Base-by-base conservation (phyloP, 2,329 filamentous ascomycete species). In the Colletotrichum tabaci region DNA sequence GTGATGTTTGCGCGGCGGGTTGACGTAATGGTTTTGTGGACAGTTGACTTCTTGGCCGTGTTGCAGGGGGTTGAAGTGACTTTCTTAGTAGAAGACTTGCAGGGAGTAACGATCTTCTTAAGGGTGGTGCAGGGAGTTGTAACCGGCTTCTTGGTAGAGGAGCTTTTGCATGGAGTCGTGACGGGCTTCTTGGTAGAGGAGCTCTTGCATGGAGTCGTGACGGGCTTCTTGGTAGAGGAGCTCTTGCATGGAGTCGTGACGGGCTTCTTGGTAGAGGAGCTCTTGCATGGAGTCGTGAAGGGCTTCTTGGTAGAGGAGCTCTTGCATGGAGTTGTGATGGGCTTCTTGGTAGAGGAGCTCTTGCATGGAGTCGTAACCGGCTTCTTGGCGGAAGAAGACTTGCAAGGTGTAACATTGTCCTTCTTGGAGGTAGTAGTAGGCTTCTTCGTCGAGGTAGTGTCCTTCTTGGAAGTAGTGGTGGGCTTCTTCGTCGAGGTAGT, bases 1-100 rank as follows among this genome's bases (percentile, higher is more conserved):
- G 62, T 73, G 53, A 46, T 63, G 71, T 42, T 73, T n/a, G 50
- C 38, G 44, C 16, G 56, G 23, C 21, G 68, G 50, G 44, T 61
- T 4, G 52, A 66, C 40, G 52, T 65, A 23, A 65, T 44, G 26
- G 38, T 16, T 21, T 50, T 55, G 13, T 47, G 21, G 16, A 21
- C n/a, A 2, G 61, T 65, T 12, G 50, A 47, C 21, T 63, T 63
- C 38, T 21, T 66, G 44, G 52, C 42, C 1, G 60, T 68, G 9
- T 38, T 52, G 55, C 55, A 49, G 1, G 69, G 65, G 2, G 58
- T 58, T 9, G 30, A 55, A 1, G 49, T 61, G 1, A n/a, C 16
- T 38, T 66, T 66, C 13, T 42, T 64, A 4, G 52, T 53, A 8
- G 30, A n/a, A 0, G 30, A 53, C 50, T 8, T n/a, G 30, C 38